Conservation (phyloP, 352 stramenopile species). For the Globisporangium echinulatum region DNA sequence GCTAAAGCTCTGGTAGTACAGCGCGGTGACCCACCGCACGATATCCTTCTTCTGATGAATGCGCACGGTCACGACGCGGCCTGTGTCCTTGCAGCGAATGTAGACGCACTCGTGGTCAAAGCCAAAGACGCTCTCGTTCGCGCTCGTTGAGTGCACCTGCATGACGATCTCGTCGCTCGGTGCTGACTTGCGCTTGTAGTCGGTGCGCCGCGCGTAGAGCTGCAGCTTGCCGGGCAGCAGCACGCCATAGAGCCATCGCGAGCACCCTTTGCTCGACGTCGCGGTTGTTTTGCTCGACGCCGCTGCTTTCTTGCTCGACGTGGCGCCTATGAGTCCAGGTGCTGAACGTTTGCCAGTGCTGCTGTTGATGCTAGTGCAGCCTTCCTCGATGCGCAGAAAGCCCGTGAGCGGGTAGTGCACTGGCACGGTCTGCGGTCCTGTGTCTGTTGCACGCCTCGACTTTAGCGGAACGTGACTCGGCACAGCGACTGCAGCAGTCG, state of each 20-base stretch:
- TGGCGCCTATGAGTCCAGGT: too few species aligned
- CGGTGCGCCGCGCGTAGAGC: conserved; percentile 44
- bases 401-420: conserved; percentile 23
- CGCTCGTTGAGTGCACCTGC: conserved; percentile 27
- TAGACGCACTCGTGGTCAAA: conserved; percentile 60
- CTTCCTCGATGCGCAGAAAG: conserved; percentile 48
- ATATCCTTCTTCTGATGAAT: conserved; percentile 63
- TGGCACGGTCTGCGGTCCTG: neutral
- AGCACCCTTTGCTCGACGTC: conserved; percentile 23
- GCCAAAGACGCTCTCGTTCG: conserved; percentile 51
- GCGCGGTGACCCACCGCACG: conserved; percentile 51
- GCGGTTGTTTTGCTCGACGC: neutral
- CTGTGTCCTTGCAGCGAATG: conserved; percentile 34
- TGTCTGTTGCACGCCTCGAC: too few species aligned
- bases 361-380: neutral
- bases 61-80: conserved; percentile 34
- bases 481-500: conserved; percentile 2
- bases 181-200: conserved; percentile 49
- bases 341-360: neutral
- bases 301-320: neutral
- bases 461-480: neutral
- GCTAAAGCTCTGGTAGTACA: conserved; percentile 52
- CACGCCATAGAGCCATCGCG: conserved; percentile 53
- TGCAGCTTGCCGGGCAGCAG: conserved; percentile 33
- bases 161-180: conserved; percentile 35